These are phyloP conservation scores for Entamoeba nuttalli DNA, from an alignment of 208 protist genomes.

Conservation along the genomic window DNA sequence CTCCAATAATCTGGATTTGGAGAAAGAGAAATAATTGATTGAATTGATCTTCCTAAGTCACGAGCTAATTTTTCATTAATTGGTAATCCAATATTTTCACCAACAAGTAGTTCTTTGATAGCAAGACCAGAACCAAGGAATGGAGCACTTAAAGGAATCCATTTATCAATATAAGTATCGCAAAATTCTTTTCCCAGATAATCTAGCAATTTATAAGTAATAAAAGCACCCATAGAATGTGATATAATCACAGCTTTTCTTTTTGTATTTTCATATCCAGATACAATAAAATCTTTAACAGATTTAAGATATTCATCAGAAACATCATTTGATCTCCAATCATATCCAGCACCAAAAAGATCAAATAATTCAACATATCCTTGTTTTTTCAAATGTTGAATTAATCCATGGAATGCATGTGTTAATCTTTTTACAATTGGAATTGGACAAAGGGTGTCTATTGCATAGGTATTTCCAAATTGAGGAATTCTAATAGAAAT, in stretches of 20 bases:
- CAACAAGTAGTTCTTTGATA: background rate
- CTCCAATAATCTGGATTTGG: background rate
- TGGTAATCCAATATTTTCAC: background rate
- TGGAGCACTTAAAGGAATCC: background rate
- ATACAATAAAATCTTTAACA: background rate
- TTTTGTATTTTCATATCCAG: background rate
- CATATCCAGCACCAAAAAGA: background rate
- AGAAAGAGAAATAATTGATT: background rate
- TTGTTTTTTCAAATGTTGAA: background rate
- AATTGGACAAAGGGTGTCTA: background rate
- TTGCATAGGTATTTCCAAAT: background rate
- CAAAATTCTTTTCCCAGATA: background rate
- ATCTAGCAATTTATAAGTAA: background rate
- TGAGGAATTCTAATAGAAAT: background rate
- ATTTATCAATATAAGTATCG: background rate
- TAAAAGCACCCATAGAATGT: background rate
- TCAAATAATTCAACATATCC: background rate
- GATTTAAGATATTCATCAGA: background rate
- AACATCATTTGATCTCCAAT: background rate
- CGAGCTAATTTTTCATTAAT: background rate
- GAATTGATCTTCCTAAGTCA: background rate
- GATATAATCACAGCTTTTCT: background rate
- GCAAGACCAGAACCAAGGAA: background rate
- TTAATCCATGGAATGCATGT: background rate
- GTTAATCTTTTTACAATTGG: background rate